Conservation (phyloP, 805 yeast species). For the Brettanomyces nanus region DNA sequence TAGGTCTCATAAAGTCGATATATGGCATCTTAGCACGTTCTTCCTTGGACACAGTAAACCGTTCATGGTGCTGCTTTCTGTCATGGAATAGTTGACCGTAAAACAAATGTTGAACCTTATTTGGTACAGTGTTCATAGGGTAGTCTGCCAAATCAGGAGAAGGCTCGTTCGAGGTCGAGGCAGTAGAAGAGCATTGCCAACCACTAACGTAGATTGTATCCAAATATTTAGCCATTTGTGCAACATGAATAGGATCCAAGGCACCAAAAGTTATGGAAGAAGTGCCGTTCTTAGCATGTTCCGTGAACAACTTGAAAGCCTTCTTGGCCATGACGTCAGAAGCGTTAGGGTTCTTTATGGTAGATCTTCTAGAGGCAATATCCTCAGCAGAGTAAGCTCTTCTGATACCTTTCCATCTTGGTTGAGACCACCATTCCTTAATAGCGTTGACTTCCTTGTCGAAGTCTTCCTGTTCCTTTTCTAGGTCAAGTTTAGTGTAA, state of each 20-base stretch:
- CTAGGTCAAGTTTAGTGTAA: conserved; percentile 49
- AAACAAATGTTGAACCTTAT: conserved; percentile 94
- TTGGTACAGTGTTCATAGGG: conserved; percentile 98
- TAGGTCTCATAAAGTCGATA: conserved; percentile 87
- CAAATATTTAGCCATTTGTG: conserved; percentile 94
- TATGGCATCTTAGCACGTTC: conserved; percentile 66
- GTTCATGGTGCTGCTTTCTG: conserved; percentile 87
- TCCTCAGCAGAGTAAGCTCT: conserved; percentile 85
- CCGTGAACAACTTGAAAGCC: conserved; percentile 57
- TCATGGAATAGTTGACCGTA: conserved; percentile 97
- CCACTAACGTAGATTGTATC: conserved; percentile 93
- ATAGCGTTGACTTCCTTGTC: conserved; percentile 65
- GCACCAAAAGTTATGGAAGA: conserved; percentile 92
- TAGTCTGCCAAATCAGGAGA: conserved; percentile 98
- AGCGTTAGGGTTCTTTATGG: conserved; percentile 65
- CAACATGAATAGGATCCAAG: conserved; percentile 87
- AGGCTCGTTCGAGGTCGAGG: conserved; percentile 95
- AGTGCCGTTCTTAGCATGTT: conserved; percentile 67
- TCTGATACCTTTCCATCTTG: conserved; percentile 85
- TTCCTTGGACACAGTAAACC: conserved; percentile 50
- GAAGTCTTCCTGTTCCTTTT: conserved; percentile 56
- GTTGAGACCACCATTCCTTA: conserved; percentile 86
- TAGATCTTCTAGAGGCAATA: conserved; percentile 83
- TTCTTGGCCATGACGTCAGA: conserved; percentile 77
- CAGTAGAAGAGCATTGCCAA: conserved; percentile 98